Evolutionary conservation across 108 stramenopile genomes (phyloP).

Genomic region (Fistulifera solaris): DNA sequence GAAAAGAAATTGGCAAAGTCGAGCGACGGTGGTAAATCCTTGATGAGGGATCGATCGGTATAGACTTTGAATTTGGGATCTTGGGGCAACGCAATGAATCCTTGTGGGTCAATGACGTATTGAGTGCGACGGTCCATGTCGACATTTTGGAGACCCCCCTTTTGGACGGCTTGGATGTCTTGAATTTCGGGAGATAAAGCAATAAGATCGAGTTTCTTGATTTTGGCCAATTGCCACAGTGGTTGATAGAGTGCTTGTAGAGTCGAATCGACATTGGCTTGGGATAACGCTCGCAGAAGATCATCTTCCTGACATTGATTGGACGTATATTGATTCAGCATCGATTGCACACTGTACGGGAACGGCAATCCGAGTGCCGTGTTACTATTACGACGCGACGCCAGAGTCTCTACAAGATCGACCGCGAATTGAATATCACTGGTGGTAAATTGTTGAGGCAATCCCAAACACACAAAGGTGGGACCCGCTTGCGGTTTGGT

Average conservation of each 20-base stretch:
- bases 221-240: constrained; percentile 42
- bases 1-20: constrained; percentile 55
- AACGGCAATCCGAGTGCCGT: constrained; percentile 63
- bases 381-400: constrained; percentile 12
- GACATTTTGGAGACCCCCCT: constrained; percentile 55
- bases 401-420: constrained; percentile 21
- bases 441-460: constrained; percentile 26
- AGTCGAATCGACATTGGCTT: constrained; percentile 24
- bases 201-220: constrained; percentile 31
- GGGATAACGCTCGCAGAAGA: constrained; percentile 21
- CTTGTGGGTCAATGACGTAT: constrained; percentile 66
- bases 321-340: constrained; percentile 44
- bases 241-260: constrained; percentile 37
- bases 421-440: constrained; percentile 43
- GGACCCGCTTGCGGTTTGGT: constrained; percentile 16
- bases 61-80: constrained; percentile 72
- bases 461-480: constrained; percentile 64
- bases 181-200: constrained; percentile 52
- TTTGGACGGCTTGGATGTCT: constrained; percentile 42
- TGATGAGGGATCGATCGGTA: constrained; percentile 67
- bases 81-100: constrained; percentile 62
- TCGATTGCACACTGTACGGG: constrained; percentile 38
- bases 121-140: constrained; percentile 34
- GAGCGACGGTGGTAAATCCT: constrained; percentile 39
- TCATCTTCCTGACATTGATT: constrained; percentile 9